Conservation (phyloP, 441 rosid genomes). For the Macaranga tanarius region DNA sequence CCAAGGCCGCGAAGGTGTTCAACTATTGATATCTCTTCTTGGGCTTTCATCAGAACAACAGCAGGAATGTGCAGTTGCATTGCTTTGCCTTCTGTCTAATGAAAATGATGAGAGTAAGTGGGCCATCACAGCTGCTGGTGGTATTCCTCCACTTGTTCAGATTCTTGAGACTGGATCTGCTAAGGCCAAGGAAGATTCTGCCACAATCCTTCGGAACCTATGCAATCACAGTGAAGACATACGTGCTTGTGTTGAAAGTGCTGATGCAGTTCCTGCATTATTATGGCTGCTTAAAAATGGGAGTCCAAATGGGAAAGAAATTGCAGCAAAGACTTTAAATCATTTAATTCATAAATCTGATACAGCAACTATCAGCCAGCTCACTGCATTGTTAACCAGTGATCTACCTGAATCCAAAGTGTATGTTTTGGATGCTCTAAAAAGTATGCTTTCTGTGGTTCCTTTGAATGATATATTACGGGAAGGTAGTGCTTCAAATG, state of each 20-base stretch:
- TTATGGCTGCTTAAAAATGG: slow-evolving; percentile 98
- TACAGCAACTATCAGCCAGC: slow-evolving; percentile 98
- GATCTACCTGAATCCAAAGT: slow-evolving; percentile 97
- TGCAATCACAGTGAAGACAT: slow-evolving; percentile 99
- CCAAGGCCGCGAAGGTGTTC: slow-evolving; percentile 99
- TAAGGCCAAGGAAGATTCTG: slow-evolving; percentile 99
- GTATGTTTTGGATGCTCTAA: slow-evolving; percentile 90
- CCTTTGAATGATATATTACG: slow-evolving; percentile 73
- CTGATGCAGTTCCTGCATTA: slow-evolving; percentile 99
- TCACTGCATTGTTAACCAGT: slow-evolving; percentile 90
- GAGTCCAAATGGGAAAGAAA: slow-evolving; percentile 95
- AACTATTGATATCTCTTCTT: slow-evolving; percentile 93
- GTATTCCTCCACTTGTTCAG: slow-evolving; percentile 99
- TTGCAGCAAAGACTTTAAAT: slow-evolving; percentile 95
- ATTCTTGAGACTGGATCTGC: slow-evolving; percentile 97
- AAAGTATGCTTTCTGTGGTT: slow-evolving; percentile 93
- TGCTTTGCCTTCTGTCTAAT: slow-evolving; percentile 88
- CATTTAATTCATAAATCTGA: slow-evolving; percentile 97
- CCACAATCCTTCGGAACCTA: slow-evolving; percentile 89
- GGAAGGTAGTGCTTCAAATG: slow-evolving; percentile 99
- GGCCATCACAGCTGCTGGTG: slow-evolving; percentile 99
- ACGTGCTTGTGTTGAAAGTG: slow-evolving; percentile 99
- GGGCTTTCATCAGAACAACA: slow-evolving; percentile 99
- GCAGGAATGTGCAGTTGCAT: slow-evolving; percentile 99
- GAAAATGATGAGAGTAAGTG: slow-evolving; percentile 99